phyloP scores from a whole-genome alignment of 371 early-diverging fungal species.

The Circinella minor region DNA sequence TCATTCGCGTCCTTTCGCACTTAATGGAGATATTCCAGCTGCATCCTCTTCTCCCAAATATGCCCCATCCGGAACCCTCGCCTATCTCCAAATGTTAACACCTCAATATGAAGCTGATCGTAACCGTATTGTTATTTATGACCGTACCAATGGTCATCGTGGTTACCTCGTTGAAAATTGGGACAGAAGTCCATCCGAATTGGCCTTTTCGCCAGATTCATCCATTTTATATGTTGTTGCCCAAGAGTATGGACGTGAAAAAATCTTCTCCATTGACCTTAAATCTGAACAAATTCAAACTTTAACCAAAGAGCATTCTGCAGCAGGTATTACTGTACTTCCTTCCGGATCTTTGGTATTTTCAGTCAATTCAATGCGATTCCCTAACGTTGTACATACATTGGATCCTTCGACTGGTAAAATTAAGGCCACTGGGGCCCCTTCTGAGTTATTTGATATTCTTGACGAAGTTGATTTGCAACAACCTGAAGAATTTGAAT shows the following conservation, averaged over 20 bases:
- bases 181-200: slow-evolving; percentile 67
- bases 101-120: slow-evolving; percentile 82
- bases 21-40: slow-evolving; percentile 66
- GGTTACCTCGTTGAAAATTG: slow-evolving; percentile 56
- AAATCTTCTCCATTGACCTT: slow-evolving; percentile 59
- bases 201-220: slow-evolving; percentile 60
- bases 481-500: slow-evolving; percentile 66
- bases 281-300: slow-evolving; percentile 43
- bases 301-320: slow-evolving; percentile 60
- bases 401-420: slow-evolving; percentile 30
- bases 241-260: slow-evolving; percentile 63
- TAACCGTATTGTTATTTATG: slow-evolving; percentile 69
- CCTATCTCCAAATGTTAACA: slow-evolving; percentile 76
- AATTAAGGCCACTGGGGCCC: slow-evolving; percentile 18
- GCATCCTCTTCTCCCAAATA: slow-evolving; percentile 70
- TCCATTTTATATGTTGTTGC: slow-evolving; percentile 61
- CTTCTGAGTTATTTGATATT: slow-evolving; percentile 32
- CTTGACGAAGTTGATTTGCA: slow-evolving; percentile 40
- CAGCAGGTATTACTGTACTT: slow-evolving; percentile 44
- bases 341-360: slow-evolving; percentile 45
- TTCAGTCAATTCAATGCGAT: slow-evolving; percentile 49
- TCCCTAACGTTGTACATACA: slow-evolving; percentile 53
- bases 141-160: slow-evolving; percentile 42
- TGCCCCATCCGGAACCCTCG: slow-evolving; percentile 66
- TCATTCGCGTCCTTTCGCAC: slow-evolving; percentile 37